These are phyloP conservation scores for Zygosaccharomyces bailii DNA, from an alignment of 805 yeast species.

Conservation along the genomic window DNA sequence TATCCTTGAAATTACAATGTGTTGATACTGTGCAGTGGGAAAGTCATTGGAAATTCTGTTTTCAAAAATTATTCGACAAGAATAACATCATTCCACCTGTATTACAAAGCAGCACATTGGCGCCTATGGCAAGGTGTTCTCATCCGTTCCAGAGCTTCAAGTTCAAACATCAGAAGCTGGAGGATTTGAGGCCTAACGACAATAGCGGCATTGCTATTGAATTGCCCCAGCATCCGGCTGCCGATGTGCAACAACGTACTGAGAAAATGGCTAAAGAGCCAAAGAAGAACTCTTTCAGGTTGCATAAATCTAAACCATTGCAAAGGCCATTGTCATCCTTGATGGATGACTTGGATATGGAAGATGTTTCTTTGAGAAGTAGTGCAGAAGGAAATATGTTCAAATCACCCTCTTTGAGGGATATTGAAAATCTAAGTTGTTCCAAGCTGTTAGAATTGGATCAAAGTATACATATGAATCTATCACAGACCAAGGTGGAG, in stretches of 20 bases:
- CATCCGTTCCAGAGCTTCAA: conserved; percentile 20
- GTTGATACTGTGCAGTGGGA: conserved; percentile 29
- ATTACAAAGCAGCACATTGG: conserved; percentile 11
- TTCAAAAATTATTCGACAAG: conserved; percentile 19
- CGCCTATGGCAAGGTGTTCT: conserved; percentile 16
- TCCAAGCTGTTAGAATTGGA: conserved; percentile 29
- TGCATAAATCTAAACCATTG: conserved; percentile 26
- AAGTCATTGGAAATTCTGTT: conserved; percentile 24
- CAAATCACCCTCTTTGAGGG: conserved; percentile 18
- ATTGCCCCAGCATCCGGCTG: conserved; percentile 7
- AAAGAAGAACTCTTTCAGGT: conserved; percentile 3
- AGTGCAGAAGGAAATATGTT: neutral
- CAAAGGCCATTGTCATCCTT: conserved; percentile 15
- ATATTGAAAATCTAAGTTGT: conserved; percentile 25
- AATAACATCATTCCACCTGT: conserved; percentile 8
- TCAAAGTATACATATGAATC: conserved; percentile 21
- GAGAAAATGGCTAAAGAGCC: neutral
- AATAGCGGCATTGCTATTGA: conserved; percentile 18
- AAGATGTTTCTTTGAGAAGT: neutral
- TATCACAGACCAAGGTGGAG: conserved; percentile 18
- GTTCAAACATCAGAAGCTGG: conserved; percentile 19
- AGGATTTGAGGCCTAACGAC: conserved; percentile 14
- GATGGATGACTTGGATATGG: conserved; percentile 8
- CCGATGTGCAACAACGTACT: neutral
- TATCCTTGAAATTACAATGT: conserved; percentile 20